Base-by-base conservation (phyloP, 2,329 filamentous ascomycete species). In the Penicillium sp. region DNA sequence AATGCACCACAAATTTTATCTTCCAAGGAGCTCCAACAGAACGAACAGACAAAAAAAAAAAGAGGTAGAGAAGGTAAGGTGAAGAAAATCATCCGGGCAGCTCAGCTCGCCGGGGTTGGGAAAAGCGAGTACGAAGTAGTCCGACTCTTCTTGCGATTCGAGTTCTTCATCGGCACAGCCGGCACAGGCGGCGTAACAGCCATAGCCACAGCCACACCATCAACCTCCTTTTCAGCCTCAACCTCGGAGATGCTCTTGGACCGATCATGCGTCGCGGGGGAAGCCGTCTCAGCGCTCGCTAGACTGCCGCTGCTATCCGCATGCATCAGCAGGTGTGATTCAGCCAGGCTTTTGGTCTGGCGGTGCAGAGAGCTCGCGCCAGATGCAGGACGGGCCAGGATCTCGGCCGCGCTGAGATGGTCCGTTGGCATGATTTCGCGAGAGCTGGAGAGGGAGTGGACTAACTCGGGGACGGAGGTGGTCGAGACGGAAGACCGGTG, bases 401-500 rank as follows among this genome's bases (percentile, higher is more conserved):
- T 63, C 56, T 69, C 70, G 35, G 52, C 67, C 45, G 67, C 64
- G 53, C 58, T 67, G 49, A 62, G 51, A 34, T 63, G 67, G 51
- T 70, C 68, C 34, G 61, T 71, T 31, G 63, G 64, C 65, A 69
- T 67, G 56, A 69, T 69, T 62, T 80, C 78, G 37, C 77, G 74
- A 65, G 77, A 78, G 64, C 67, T 76, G 48, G 69, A 72, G 10
- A 77, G 68, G 54, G 76, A 78, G 55, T 78, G 73, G 31, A 80
- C 67, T 41, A 81, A 67, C 45, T 82, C 80, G 0, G 79, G 79
- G 15, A 81, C 73, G 59, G 76, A 80, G 22, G 71, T 74, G 17
- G 78, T 78, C 2, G 80, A 82, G 31, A 78, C 72, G 2, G 78
- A 80, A 3, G 79, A 81, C 55, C 79, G 76, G 64, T 80, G 79